These are phyloP conservation scores for Pseudocohnilembus persalinus DNA, from an alignment of 169 alveolate species.

Conservation along the genomic window DNA sequence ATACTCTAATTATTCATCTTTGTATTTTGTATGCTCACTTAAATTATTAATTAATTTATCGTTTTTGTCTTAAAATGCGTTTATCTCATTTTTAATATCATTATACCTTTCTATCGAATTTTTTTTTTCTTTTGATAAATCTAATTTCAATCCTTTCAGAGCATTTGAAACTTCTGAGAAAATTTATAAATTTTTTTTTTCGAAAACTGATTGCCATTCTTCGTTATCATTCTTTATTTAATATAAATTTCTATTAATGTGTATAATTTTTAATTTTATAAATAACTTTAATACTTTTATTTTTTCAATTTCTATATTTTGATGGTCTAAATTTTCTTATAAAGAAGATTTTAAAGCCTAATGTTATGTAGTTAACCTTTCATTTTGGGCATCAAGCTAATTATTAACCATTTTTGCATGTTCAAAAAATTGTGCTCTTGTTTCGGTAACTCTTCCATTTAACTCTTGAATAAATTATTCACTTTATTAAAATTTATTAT, in stretches of 20 bases:
- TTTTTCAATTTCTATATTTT: no score
- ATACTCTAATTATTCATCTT: neutral
- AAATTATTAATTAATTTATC: conserved; percentile 1
- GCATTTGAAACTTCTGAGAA: conserved; percentile 40
- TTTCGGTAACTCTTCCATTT: conserved; percentile 34
- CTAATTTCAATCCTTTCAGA: conserved; percentile 26
- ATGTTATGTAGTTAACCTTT: neutral
- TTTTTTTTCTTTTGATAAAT: conserved; percentile 24
- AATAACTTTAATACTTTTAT: neutral
- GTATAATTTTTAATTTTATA: conserved; percentile 2
- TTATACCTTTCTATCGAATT: conserved; percentile 12
- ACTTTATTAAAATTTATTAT: conserved; percentile 14
- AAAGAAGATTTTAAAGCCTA: neutral
- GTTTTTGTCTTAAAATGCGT: conserved; percentile 9
- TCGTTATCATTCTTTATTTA: conserved; percentile 18
- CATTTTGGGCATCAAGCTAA: conserved; percentile 10
- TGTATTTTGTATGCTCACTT: conserved; percentile 11
- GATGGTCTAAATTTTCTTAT: neutral
- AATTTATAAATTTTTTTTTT: conserved; percentile 34
- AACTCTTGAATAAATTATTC: conserved; percentile 29
- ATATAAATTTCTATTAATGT: conserved; percentile 11
- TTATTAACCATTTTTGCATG: conserved; percentile 38
- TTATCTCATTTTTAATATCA: conserved; percentile 3
- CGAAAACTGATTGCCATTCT: conserved; percentile 38
- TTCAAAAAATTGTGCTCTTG: conserved; percentile 28